phyloP scores from a whole-genome alignment of 305 asterid genomes.

The Fraxinus paxiana region DNA sequence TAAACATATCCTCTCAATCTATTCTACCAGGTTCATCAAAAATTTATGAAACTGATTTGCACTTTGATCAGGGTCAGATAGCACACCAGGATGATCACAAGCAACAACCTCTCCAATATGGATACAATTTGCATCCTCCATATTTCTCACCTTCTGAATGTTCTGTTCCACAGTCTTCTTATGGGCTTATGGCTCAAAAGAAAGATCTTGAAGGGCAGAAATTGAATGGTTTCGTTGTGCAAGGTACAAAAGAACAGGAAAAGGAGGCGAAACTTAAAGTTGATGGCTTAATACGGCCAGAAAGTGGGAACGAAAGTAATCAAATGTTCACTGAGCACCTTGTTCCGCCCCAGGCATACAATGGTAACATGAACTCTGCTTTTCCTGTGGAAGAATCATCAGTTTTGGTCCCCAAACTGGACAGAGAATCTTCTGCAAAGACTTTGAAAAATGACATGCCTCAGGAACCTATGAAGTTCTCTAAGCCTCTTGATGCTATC shows the following conservation, averaged over 20 bases:
- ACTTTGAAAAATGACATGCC: slow-evolving; percentile 34
- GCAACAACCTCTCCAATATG: slow-evolving; percentile 36
- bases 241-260: slow-evolving; percentile 29
- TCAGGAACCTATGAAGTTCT: slow-evolving; percentile 34
- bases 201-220: slow-evolving; percentile 37
- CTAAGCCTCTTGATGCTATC: slow-evolving; percentile 38
- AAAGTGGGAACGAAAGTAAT: slow-evolving; percentile 27
- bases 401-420: slow-evolving; percentile 29
- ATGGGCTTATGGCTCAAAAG: slow-evolving; percentile 34
- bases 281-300: slow-evolving; percentile 30
- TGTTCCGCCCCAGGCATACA: slow-evolving; percentile 22
- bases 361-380: slow-evolving; percentile 30
- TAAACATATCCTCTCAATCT: slow-evolving; percentile 34
- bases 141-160: slow-evolving; percentile 34
- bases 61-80: slow-evolving; percentile 30
- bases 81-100: slow-evolving; percentile 30
- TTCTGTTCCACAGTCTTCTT: slow-evolving; percentile 30
- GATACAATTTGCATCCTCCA: slow-evolving; percentile 30
- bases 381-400: slow-evolving; percentile 36
- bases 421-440: slow-evolving; percentile 32
- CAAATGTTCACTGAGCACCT: slow-evolving; percentile 29
- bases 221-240: slow-evolving; percentile 22
- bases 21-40: slow-evolving; percentile 29
- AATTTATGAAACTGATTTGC: slow-evolving; percentile 34
- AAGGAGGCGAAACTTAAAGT: slow-evolving; percentile 34